phyloP scores from a whole-genome alignment of 306 rosid genomes.

The Inga laurina region DNA sequence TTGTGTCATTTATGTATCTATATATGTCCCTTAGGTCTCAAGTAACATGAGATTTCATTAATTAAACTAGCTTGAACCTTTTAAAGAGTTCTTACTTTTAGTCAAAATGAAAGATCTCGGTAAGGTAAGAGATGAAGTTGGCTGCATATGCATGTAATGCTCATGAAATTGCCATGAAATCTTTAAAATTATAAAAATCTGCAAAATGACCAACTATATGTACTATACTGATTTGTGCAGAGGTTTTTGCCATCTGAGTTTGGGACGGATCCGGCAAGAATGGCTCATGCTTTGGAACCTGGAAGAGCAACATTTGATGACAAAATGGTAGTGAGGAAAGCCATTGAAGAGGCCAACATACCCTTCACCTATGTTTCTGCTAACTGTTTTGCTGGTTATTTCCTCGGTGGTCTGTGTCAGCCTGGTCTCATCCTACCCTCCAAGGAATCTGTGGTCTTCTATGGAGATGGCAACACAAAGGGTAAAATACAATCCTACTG shows the following conservation, averaged over 20 bases:
- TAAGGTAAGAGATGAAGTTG: neutral
- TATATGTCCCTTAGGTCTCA: neutral
- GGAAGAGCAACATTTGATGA: slow-evolving; percentile 83
- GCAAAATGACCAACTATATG: no score
- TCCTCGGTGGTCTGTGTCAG: slow-evolving; percentile 70
- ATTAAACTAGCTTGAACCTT: neutral
- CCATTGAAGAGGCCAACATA: slow-evolving; percentile 64
- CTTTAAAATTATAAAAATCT: no score
- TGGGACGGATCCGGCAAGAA: slow-evolving; percentile 72
- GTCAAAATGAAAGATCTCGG: neutral
- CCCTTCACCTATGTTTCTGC: slow-evolving; percentile 76
- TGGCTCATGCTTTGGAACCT: slow-evolving; percentile 66
- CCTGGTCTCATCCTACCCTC: slow-evolving; percentile 58
- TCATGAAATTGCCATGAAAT: neutral
- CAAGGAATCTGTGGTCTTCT: slow-evolving; percentile 52
- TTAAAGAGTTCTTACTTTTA: neutral
- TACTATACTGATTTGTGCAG: slow-evolving; percentile 27
- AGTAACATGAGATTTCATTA: neutral
- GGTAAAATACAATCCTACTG: slow-evolving; percentile 35
- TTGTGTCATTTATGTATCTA: no score
- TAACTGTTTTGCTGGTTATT: slow-evolving; percentile 75
- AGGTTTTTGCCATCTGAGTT: slow-evolving; percentile 80
- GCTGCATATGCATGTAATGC: neutral
- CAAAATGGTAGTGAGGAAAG: slow-evolving; percentile 77
- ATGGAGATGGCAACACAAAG: slow-evolving; percentile 69